Base-by-base conservation (phyloP, 1,284 basidiomycete genomes). In the Sporisorium iseilematis-ciliati region DNA sequence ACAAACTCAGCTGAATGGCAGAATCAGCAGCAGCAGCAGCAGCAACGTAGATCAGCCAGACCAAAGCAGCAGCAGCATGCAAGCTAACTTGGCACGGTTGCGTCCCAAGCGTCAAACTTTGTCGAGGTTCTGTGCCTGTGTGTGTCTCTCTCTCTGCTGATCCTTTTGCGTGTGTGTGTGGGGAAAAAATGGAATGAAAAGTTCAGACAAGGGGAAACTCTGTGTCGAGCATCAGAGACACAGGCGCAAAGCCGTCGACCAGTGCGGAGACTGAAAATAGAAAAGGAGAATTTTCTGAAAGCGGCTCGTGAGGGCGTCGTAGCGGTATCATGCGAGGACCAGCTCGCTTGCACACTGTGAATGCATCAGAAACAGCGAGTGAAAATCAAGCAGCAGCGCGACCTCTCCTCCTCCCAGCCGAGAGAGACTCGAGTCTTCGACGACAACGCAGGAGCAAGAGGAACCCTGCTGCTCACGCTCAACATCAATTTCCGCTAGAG, bases 171-270 rank as follows among this genome's bases (percentile, higher is more conserved):
- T n/a, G n/a, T n/a, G n/a, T 53, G 42, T 48, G 55, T 31, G 55
- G 55, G 38, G 38, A 55, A 33, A 7, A n/a, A n/a, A 16, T 6
- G 31, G 20, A 48, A 57, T 20, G 21, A 26, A 48, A 29, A 25
- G 23, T 49, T 46, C 45, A 25, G 33, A 51, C 21, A 56, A 56
- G 54, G 54, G 54, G 54, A 56, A 56, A 56, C 54, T 56, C 54
- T n/a, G 3, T 7, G 18, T n/a, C 41, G n/a, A 42, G 41, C 35
- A 38, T 14, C 4, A 12, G 11, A 38, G 35, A 38, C 35, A 35
- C 33, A 35, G 35, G 35, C 20, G 41, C 41, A 20, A 42, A 7
- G 5, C 20, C 41, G 20, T n/a, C n/a, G n/a, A n/a, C 3, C n/a
- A 23, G 6, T 23, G 54, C 42, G 23, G 42, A 33, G 42, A 21